Conservation (phyloP, 2,329 filamentous ascomycete genomes). For the Pseudofabraea citricarpa region DNA sequence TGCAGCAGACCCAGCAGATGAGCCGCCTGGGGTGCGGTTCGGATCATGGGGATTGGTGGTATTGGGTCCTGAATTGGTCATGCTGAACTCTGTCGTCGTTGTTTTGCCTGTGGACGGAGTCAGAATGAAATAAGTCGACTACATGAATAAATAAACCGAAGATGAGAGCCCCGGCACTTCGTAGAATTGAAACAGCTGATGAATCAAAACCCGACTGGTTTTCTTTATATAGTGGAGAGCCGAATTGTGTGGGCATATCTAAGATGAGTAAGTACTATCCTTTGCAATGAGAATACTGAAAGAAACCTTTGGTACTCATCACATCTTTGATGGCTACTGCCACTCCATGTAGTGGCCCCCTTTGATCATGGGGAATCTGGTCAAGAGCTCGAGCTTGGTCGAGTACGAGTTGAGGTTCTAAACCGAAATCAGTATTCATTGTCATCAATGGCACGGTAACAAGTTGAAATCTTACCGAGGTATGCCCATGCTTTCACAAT, state of each 20-base stretch:
- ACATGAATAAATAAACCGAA: no score
- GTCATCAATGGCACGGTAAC: no score
- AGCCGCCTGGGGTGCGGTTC: slow-evolving; percentile 55
- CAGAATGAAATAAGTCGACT: no score
- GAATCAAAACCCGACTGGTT: no score
- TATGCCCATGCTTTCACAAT: slow-evolving; percentile 43
- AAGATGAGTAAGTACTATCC: no score
- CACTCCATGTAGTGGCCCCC: slow-evolving; percentile 51
- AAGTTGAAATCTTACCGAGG: slow-evolving; percentile 33
- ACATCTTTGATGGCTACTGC: slow-evolving; percentile 55
- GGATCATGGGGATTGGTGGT: slow-evolving; percentile 51
- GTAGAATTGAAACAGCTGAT: slow-evolving; percentile 41
- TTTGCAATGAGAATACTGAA: no score
- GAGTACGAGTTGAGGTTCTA: no score
- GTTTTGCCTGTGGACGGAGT: no score
- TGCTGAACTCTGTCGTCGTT: slow-evolving; percentile 59
- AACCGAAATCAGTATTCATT: no score
- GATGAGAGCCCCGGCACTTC: slow-evolving; percentile 48
- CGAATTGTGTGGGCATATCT: slow-evolving; percentile 52
- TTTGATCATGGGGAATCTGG: slow-evolving; percentile 34
- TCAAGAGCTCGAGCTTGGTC: slow-evolving; percentile 44
- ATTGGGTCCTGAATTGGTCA: slow-evolving; percentile 44
- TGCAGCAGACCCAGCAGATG: slow-evolving; percentile 59
- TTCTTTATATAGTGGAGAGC: no score
- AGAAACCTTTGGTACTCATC: slow-evolving; percentile 48